Conservation (phyloP, 2,329 filamentous ascomycete species). For the Aspergillus sp. region DNA sequence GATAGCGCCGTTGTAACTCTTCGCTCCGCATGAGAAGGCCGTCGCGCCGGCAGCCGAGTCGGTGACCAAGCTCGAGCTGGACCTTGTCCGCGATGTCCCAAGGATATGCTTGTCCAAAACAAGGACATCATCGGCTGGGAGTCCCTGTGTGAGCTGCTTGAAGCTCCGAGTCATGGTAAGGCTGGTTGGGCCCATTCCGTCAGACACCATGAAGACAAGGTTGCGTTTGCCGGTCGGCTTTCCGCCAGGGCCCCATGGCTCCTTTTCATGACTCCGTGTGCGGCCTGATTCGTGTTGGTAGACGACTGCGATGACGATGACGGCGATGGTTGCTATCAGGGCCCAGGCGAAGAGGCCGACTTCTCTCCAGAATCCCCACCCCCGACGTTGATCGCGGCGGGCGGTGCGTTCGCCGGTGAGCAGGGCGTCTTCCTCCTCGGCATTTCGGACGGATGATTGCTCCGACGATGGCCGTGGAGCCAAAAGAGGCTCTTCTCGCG, state of each 20-base stretch:
- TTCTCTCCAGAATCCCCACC: conserved; percentile 68
- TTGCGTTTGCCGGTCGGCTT: conserved; percentile 73
- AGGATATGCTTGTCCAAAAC: conserved; percentile 85
- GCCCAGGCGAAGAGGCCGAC: conserved; percentile 79
- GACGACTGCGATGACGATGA: conserved; percentile 78
- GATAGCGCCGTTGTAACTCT: conserved; percentile 97
- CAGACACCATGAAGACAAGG: conserved; percentile 97
- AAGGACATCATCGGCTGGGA: conserved; percentile 74
- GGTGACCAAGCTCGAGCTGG: conserved; percentile 80
- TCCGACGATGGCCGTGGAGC: conserved; percentile 57
- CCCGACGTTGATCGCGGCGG: conserved; percentile 33
- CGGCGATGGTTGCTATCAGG: conserved; percentile 71
- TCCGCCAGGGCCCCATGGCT: conserved; percentile 38
- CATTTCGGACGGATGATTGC: conserved; percentile 54
- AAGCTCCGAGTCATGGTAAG: conserved; percentile 83
- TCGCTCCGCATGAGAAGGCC: conserved; percentile 86
- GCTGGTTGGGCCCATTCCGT: conserved; percentile 96
- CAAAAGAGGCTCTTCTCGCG: conserved; percentile 54
- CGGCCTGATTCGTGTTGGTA: conserved; percentile 66
- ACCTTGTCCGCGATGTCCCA: conserved; percentile 84
- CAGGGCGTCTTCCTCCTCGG: conserved; percentile 63
- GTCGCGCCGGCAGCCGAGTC: conserved; percentile 97
- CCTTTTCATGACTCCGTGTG: conserved; percentile 27
- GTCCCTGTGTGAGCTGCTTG: conserved; percentile 71
- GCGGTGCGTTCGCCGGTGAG: conserved; percentile 55